Evolutionary conservation across 768 basidiomycete species (phyloP).

Genomic region (Lentinula boryana): DNA sequence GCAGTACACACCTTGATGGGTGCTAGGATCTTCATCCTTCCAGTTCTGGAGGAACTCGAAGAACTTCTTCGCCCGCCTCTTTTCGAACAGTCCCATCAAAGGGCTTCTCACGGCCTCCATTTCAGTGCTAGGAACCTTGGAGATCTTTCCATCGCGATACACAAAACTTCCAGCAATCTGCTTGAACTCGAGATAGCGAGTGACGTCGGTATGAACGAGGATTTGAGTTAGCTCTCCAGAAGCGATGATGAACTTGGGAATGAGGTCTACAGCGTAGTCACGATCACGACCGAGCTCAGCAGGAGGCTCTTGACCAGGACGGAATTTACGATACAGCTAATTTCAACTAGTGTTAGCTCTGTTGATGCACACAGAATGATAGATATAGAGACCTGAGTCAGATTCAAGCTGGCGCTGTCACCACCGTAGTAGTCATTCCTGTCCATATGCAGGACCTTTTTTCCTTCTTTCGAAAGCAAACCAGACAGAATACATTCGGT

Average conservation of each 20-base stretch:
- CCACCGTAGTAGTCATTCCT: conserved; percentile 99
- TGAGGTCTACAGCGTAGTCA: conserved; percentile 96
- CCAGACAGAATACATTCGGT: conserved; percentile 99
- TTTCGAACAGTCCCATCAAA: conserved; percentile 99
- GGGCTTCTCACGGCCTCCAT: conserved; percentile 94
- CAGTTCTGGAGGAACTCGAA: conserved; percentile 95
- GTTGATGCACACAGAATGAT: conserved; percentile 3
- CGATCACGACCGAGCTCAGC: conserved; percentile 89
- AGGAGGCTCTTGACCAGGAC: conserved; percentile 69
- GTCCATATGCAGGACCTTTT: conserved; percentile 99
- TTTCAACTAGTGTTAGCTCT: background rate
- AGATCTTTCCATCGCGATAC: conserved; percentile 93
- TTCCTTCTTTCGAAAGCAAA: conserved; percentile 96
- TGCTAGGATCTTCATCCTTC: conserved; percentile 93
- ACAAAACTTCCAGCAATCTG: conserved; percentile 99
- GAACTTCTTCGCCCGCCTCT: conserved; percentile 96
- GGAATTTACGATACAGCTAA: conserved; percentile 95
- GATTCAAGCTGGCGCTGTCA: conserved; percentile 93
- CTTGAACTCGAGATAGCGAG: conserved; percentile 98
- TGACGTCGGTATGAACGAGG: conserved; percentile 98
- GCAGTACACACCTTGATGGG: conserved; percentile 78
- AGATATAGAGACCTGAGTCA: conserved; percentile 74
- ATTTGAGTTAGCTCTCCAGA: conserved; percentile 97
- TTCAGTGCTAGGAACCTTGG: conserved; percentile 96
- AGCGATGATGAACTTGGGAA: conserved; percentile 99